phyloP scores from a whole-genome alignment of 331 rosid species.

The Acacia concinna region DNA sequence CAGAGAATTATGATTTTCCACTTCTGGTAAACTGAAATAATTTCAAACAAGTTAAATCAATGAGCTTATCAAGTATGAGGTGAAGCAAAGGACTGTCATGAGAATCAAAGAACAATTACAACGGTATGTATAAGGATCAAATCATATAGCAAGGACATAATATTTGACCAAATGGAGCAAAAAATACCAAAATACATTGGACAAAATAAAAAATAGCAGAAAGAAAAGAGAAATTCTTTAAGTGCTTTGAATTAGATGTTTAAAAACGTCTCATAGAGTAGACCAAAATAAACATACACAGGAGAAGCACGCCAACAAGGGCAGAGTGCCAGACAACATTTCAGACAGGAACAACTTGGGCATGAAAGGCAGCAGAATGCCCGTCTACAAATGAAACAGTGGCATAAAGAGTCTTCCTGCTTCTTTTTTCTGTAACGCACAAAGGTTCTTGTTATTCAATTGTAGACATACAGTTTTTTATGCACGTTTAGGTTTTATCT shows the following conservation, averaged over 20 bases:
- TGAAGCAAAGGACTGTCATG: not conserved
- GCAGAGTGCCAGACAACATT: not conserved
- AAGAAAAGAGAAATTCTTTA: conserved; percentile 3
- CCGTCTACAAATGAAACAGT: conserved; percentile 46
- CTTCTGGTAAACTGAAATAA: conserved; percentile 57
- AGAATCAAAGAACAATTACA: conserved; percentile 2
- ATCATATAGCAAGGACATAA: not conserved
- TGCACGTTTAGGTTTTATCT: not conserved
- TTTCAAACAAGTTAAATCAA: conserved; percentile 25
- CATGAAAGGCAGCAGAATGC: conserved; percentile 16
- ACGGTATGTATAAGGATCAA: conserved; percentile 15
- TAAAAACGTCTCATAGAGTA: conserved; percentile 22
- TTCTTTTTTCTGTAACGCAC: conserved; percentile 55
- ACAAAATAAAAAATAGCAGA: conserved; percentile 15
- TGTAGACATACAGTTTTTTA: conserved; percentile 8
- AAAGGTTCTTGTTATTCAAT: conserved; percentile 34
- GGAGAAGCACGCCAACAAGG: conserved; percentile 29
- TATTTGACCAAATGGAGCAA: not conserved
- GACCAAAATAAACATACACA: conserved; percentile 46
- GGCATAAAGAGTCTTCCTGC: not conserved
- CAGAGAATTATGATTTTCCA: conserved; percentile 18
- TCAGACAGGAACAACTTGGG: conserved; percentile 33
- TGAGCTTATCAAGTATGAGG: not conserved
- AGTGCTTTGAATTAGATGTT: conserved; percentile 19
- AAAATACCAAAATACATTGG: not conserved